Base-by-base conservation (phyloP, 139 green algal species). In the Spirogloea muscicola region DNA sequence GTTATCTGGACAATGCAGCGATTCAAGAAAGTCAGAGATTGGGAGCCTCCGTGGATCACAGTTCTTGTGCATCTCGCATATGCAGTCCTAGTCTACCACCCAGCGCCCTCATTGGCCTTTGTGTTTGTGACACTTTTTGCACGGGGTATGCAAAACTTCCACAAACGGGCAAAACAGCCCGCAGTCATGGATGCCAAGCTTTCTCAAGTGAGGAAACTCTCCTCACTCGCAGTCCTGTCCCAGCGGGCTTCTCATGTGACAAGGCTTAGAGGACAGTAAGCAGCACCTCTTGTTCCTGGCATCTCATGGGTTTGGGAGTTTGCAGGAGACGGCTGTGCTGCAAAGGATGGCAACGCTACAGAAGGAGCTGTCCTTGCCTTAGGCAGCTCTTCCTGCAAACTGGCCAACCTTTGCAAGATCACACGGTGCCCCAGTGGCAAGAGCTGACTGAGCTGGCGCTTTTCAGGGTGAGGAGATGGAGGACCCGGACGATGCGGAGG, bases 151-250 rank as follows among this genome's bases (percentile, higher is more conserved):
- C 27, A 31, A 34, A 49, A 7, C 65, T 74, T 25, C 49, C 29
- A 25, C 34, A 10, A n/a, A 21, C 48, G 49, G 27, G 44, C 65
- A n/a, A 34, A 38, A 3, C 44, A 18, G 16, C 65, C 65, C 2
- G 27, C 65, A 6, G 16, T 67, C 48, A 74, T 74, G 65, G 65
- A 74, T n/a, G n/a, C 33, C 25, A 67, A 42, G 46, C 44, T 74
- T 10, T 72, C 63, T 29, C 13, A 16, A 27, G 16, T 27, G 44
- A 13, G 13, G 13, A 13, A 52, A 52, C 13, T 27, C 16, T 52
- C 16, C 13, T 52, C 13, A 52, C 13, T 52, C 13, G 16, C 16
- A 52, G 13, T 52, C 13, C 44, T 27, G 44, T n/a, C n/a, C n/a
- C n/a, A n/a, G n/a, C n/a, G n/a, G n/a, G n/a, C n/a, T n/a, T n/a